phyloP scores from a whole-genome alignment of 306 rosid genomes.

The Cicer judaicum region DNA sequence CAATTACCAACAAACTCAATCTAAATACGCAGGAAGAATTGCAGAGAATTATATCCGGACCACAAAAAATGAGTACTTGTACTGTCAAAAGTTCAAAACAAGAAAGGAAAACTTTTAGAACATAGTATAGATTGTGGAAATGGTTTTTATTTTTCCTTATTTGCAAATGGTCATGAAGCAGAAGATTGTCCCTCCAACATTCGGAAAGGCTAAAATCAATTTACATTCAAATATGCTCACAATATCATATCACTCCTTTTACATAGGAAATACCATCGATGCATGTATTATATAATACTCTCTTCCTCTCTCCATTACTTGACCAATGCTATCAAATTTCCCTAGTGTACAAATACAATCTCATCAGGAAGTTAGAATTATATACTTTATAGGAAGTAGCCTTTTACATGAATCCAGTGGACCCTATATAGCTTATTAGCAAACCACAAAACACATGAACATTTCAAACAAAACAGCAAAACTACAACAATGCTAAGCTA shows the following conservation, averaged over 20 bases:
- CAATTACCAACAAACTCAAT: slow-evolving; percentile 40
- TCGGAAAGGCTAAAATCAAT: slow-evolving; percentile 31
- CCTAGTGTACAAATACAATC: slow-evolving; percentile 29
- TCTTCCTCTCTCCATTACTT: not conserved
- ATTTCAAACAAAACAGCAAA: slow-evolving; percentile 35
- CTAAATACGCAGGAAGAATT: slow-evolving; percentile 26
- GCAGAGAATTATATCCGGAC: slow-evolving; percentile 15
- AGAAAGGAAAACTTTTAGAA: slow-evolving; percentile 39
- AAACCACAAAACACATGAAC: not conserved
- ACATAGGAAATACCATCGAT: not conserved
- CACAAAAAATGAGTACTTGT: slow-evolving; percentile 8
- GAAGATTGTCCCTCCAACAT: slow-evolving; percentile 28
- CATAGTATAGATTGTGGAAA: slow-evolving; percentile 23
- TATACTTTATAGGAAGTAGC: slow-evolving; percentile 16
- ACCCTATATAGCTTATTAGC: slow-evolving; percentile 37
- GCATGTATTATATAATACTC: not conserved
- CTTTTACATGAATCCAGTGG: not conserved
- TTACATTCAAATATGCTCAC: slow-evolving; percentile 31
- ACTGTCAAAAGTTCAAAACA: slow-evolving; percentile 37
- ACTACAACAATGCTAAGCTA: slow-evolving; percentile 9
- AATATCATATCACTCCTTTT: slow-evolving; percentile 3
- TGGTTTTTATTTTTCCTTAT: slow-evolving; percentile 18
- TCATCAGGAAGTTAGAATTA: slow-evolving; percentile 16
- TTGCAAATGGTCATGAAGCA: slow-evolving; percentile 30
- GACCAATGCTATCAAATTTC: not conserved